These are phyloP conservation scores for Taphrina betulina DNA, from an alignment of 1,139 yeast genomes.

Conservation along the genomic window DNA sequence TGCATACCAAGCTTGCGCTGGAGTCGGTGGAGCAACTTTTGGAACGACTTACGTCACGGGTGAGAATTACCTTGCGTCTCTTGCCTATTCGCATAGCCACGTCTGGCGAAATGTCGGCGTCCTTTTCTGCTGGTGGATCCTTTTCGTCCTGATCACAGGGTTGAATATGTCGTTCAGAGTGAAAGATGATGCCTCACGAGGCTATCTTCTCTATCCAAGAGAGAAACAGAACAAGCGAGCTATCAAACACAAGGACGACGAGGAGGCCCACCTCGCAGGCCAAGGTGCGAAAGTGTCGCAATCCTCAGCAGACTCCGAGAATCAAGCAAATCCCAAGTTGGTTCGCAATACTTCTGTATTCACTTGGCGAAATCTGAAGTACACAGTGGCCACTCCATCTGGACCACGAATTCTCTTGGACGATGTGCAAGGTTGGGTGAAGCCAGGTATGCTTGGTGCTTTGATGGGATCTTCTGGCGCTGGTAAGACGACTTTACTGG, in stretches of 20 bases:
- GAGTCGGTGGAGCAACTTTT: constrained; percentile 60
- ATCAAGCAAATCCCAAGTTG: neutral
- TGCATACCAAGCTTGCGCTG: constrained; percentile 55
- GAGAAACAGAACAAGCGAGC: constrained; percentile 1
- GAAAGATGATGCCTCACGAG: neutral
- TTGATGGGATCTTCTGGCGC: constrained; percentile 72
- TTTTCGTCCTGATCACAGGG: neutral
- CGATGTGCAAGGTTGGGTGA: constrained; percentile 62
- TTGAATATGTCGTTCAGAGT: neutral
- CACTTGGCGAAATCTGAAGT: constrained; percentile 57
- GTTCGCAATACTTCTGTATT: constrained; percentile 46
- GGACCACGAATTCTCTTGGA: constrained; percentile 52
- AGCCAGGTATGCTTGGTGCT: constrained; percentile 60
- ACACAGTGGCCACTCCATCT: constrained; percentile 54
- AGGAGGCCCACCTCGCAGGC: neutral
- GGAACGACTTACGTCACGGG: constrained; percentile 61
- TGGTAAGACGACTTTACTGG: constrained; percentile 64
- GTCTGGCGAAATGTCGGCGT: constrained; percentile 86
- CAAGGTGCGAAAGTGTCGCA: neutral
- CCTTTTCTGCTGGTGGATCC: constrained; percentile 13
- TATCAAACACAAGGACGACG: neutral
- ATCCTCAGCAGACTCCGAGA: neutral
- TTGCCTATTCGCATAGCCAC: constrained; percentile 57
- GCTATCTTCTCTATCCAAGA: constrained; percentile 1
- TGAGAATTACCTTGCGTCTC: constrained; percentile 51